Percentiles rank a stretch among this genome's conserved stretches.
Evolutionary conservation across 495 filamentous ascomycete species (phyloP).

Genomic region (Letharia columbiana): DNA sequence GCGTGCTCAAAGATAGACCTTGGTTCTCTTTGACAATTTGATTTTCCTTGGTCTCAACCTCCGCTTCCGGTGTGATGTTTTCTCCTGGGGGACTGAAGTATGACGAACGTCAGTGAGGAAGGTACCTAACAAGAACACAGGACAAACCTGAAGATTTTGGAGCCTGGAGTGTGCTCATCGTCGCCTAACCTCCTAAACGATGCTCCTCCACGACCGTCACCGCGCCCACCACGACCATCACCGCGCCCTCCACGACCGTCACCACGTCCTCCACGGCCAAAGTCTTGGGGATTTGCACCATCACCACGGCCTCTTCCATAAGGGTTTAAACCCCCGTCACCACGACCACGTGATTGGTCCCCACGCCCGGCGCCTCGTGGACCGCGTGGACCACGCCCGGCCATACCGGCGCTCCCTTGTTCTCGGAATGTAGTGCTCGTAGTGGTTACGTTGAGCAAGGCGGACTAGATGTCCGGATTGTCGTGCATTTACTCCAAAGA

Average conservation of each 20-base stretch:
- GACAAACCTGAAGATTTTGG: conserved; percentile 5
- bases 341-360: neutral
- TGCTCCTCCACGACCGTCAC: conserved; percentile 1
- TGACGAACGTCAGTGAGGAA: neutral
- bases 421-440: neutral
- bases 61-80: neutral
- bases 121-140: neutral
- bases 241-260: too few species aligned
- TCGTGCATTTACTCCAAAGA: neutral
- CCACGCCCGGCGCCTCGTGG: conserved; percentile 9
- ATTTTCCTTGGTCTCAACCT: conserved; percentile 8
- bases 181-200: conserved; percentile 3
- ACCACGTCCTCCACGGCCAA: neutral
- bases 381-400: neutral
- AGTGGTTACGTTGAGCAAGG: neutral
- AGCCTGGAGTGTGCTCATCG: conserved; percentile 9
- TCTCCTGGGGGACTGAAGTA: conserved; percentile 5
- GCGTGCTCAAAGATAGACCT: conserved; percentile 4
- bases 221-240: neutral
- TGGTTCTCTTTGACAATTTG: neutral
- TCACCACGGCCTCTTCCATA: conserved; percentile 4
- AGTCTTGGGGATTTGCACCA: neutral
- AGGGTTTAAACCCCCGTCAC: neutral
- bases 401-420: neutral
- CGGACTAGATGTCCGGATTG: neutral